phyloP scores from a whole-genome alignment of 441 rosid species.

The Croton laevigatus region DNA sequence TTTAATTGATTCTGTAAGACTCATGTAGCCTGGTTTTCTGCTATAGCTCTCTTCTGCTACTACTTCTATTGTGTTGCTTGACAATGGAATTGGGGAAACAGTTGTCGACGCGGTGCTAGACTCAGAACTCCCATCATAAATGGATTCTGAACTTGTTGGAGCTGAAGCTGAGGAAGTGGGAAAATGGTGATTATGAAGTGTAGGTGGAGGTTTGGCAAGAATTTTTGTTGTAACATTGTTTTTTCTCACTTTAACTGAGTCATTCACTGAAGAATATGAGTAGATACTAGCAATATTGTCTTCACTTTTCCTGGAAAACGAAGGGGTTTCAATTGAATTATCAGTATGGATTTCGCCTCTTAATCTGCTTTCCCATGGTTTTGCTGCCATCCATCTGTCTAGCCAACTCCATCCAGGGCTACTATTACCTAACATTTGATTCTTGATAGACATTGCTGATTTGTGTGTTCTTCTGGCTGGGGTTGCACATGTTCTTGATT shows the following conservation, averaged over 20 bases:
- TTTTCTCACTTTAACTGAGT: conserved; percentile 45
- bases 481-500: conserved; percentile 52
- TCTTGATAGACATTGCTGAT: conserved; percentile 32
- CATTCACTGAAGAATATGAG: conserved; percentile 30
- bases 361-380: conserved; percentile 69
- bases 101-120: conserved; percentile 45
- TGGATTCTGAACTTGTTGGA: conserved; percentile 45
- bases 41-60: conserved; percentile 32
- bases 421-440: conserved; percentile 36
- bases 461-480: conserved; percentile 49
- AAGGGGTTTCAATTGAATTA: conserved; percentile 23
- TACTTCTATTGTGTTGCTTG: conserved; percentile 24
- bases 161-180: conserved; percentile 33
- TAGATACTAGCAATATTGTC: conserved; percentile 37
- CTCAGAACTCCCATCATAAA: conserved; percentile 36
- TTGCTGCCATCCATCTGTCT: conserved; percentile 74
- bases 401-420: conserved; percentile 58
- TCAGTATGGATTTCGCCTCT: conserved; percentile 41
- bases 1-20: conserved; percentile 46
- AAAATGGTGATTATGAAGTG: conserved; percentile 15
- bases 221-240: conserved; percentile 43
- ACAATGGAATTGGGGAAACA: conserved; percentile 30
- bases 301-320: conserved; percentile 51
- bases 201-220: conserved; percentile 38
- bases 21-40: conserved; percentile 57